Base-by-base conservation (phyloP, 352 stramenopile genomes). In the Phytophthora tentaculata region DNA sequence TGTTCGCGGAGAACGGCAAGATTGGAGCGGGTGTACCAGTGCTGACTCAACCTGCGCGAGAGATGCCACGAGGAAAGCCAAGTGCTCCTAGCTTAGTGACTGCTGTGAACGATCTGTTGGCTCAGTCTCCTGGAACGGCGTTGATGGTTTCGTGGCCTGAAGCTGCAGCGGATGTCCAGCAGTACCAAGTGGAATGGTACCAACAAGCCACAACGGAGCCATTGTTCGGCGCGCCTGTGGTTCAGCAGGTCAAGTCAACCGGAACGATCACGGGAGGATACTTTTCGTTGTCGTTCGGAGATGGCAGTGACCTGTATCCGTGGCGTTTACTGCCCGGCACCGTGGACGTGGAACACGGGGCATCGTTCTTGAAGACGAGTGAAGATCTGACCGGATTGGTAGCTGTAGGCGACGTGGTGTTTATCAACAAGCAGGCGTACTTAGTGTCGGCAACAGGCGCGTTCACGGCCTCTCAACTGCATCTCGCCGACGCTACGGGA, bases 341-440 rank as follows among this genome's bases (percentile, higher is more conserved):
- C 0, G 65, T 89, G 5, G 75, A 73, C 49, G 84, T 86, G 22
- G 80, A 93, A 0, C 57, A 91, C 8, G 71, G 79, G 6, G 71
- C 86, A 22, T 35, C 67, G 1, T 93, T 80, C 32, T 52, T 98
- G 9, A 83, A 87, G n/a, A 98, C 91, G 1, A 86, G 89, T 10
- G 53, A 72, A 2, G 96, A 98, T 63, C 74, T 98, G 24, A 97
- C 94, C 22, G 81, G 89, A n/a, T 66, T 91, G 24, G 61, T 98
- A 13, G 61, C 83, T 14, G 80, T 76, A 19, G 94, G 94, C 6
- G 96, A 98, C 61, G 24, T 87, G 9, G 76, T 98, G 17, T 56
- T 83, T 14, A 80, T 98, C 23, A 81, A 89, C 23, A 88, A 81
- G 4, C 73, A 83, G 4, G 55, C 73, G 14, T 97, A 98, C 64